These are phyloP conservation scores for Nakaseomyces bracarensis DNA, from an alignment of 1,139 yeast genomes.

Conservation along the genomic window DNA sequence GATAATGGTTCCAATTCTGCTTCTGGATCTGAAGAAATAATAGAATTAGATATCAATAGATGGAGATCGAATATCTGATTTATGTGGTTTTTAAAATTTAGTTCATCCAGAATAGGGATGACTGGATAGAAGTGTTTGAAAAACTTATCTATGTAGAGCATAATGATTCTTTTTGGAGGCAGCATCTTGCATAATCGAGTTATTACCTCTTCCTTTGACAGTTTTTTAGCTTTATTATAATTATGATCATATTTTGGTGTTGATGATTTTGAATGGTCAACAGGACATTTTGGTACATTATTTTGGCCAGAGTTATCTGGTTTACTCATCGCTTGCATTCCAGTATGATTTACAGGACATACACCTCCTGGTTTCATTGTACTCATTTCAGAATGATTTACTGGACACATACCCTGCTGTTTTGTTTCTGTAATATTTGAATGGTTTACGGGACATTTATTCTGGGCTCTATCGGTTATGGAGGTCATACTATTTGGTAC, in stretches of 20 bases:
- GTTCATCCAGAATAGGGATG: conserved; percentile 46
- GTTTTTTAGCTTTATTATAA: neutral
- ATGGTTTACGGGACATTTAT: conserved; percentile 12
- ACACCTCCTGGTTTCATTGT: neutral
- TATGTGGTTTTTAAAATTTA: conserved; percentile 28
- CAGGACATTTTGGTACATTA: neutral
- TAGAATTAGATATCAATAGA: conserved; percentile 7
- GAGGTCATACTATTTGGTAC: neutral
- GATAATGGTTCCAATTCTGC: conserved; percentile 9
- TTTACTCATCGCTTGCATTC: neutral
- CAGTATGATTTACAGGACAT: neutral
- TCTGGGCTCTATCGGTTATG: too few relatives aligned
- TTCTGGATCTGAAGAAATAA: conserved; percentile 8
- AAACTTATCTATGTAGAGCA: conserved; percentile 36
- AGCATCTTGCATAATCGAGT: conserved; percentile 20
- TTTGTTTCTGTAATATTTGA: conserved; percentile 3
- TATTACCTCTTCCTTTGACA: conserved; percentile 15
- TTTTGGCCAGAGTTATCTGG: neutral
- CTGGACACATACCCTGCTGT: neutral
- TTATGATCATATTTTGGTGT: neutral
- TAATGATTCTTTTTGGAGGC: conserved; percentile 39
- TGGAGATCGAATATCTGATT: conserved; percentile 19
- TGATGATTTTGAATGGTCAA: neutral
- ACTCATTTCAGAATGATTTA: neutral
- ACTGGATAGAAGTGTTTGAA: conserved; percentile 42